Evolutionary conservation across 208 protist genomes (phyloP).

Genomic region (Herpetomonas samuelpessoai): DNA sequence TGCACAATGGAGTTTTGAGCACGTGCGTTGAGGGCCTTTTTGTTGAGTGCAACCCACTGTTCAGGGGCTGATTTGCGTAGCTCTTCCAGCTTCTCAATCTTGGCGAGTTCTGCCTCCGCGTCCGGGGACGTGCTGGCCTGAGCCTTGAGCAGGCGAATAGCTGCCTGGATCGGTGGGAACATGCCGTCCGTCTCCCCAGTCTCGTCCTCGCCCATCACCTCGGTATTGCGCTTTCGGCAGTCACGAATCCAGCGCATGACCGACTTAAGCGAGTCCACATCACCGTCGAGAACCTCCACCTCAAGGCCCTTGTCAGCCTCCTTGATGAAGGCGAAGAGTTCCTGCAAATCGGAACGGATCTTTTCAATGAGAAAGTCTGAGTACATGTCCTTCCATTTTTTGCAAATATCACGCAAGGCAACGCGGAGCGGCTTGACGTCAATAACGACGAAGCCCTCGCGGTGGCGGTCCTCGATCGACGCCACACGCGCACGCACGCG

Average conservation of each 20-base stretch:
- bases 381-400: conserved; percentile 95
- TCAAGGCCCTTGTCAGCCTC: conserved; percentile 91
- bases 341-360: conserved; percentile 78
- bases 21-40: conserved; percentile 93
- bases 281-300: conserved; percentile 89
- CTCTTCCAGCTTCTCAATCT: conserved; percentile 91
- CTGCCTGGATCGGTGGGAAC: conserved; percentile 90
- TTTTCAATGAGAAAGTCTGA: conserved; percentile 93
- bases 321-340: conserved; percentile 91
- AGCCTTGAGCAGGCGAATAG: conserved; percentile 90
- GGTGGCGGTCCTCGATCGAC: conserved; percentile 85
- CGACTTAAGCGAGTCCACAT: conserved; percentile 89
- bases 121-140: conserved; percentile 80
- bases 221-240: conserved; percentile 82
- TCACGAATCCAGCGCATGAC: conserved; percentile 93
- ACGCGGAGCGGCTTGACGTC: conserved; percentile 96
- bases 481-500: conserved; percentile 76
- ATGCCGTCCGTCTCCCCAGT: conserved; percentile 83
- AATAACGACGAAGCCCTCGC: conserved; percentile 91
- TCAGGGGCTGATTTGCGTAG: conserved; percentile 90
- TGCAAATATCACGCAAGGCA: conserved; percentile 88
- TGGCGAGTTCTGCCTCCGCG: conserved; percentile 72
- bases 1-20: conserved; percentile 92
- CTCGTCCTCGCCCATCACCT: conserved; percentile 85
- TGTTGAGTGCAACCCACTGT: conserved; percentile 89